Base-by-base conservation (phyloP, 1,139 yeast genomes). In the Pichia sp. region DNA sequence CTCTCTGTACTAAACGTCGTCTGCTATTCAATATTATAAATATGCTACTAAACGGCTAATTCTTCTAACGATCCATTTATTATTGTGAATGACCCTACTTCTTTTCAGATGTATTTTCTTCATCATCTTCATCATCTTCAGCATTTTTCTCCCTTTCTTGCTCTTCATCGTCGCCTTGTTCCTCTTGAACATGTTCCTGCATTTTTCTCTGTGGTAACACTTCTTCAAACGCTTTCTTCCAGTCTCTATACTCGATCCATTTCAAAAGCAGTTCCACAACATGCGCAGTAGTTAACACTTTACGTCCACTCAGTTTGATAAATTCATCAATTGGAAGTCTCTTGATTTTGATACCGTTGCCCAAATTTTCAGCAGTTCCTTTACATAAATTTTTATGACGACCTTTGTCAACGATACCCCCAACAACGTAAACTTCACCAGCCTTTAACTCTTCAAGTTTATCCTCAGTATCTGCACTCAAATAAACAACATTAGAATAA, bases 401-500 rank as follows among this genome's bases (percentile, higher is more conserved):
- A 52, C 95, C 95, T 64, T 90, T 92, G 63, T 92, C 98, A 7
- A 92, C 97, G 45, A 92, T 90, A 0, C 98, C 98, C 8, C 98
- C 98, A 44, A 92, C 80, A 40, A 90, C 77, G 56, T 92, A 92
- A 0, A 94, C 84, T 61, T 73, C 72, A 4, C 80, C 82, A 4
- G 80, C 77, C 49, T 82, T 80, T 42, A 92, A 67, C 8, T 66
- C 69, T 26, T 74, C 76, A 34, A 84, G 65, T 27, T 75, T 73
- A 29, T 84, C 84, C 23, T 81, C 85, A 0, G 95, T 81, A 56
- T 92, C 98, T 0, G 97, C 95, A 1, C 95, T 82, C 39, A 92
- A 68, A 59, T 92, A 92, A 0, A 86, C 73, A 47, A 69, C 68
- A 44, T 75, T 74, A n/a, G 62, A 51, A 33, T 62, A 52, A 47